A percentile compares a stretch with the other conserved stretches of the same genome.
Evolutionary conservation across 306 rosid genomes (phyloP).

Genomic region (Rosa persica): DNA sequence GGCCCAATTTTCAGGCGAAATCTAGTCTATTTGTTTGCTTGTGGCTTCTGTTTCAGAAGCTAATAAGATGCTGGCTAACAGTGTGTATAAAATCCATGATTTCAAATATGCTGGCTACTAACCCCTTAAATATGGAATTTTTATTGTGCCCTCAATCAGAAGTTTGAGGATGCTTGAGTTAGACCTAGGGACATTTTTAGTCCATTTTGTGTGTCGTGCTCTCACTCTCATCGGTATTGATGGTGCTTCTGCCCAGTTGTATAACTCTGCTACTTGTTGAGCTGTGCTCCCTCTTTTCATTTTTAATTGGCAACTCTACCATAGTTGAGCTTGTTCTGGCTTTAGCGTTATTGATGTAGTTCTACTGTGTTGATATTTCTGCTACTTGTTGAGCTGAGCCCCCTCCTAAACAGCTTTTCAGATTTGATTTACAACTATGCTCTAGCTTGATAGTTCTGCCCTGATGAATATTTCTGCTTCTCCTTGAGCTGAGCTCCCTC

Average conservation of each 20-base stretch:
- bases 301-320: background rate
- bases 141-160: background rate
- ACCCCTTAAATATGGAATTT: background rate
- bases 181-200: background rate
- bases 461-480: background rate
- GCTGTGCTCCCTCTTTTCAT: background rate
- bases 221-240: background rate
- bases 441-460: background rate
- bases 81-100: background rate
- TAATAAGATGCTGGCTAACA: no score
- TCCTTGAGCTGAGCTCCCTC: background rate
- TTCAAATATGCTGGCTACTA: background rate
- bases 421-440: background rate
- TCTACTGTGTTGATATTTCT: background rate
- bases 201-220: background rate
- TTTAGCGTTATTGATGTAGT: background rate
- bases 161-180: background rate
- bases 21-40: background rate
- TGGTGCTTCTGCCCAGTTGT: background rate
- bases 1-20: background rate
- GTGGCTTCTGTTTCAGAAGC: background rate
- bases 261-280: background rate
- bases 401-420: background rate
- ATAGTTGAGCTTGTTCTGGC: background rate
- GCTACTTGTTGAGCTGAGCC: background rate